These are phyloP conservation scores for Xylaria longipes DNA, from an alignment of 495 filamentous ascomycete species.

Conservation along the genomic window DNA sequence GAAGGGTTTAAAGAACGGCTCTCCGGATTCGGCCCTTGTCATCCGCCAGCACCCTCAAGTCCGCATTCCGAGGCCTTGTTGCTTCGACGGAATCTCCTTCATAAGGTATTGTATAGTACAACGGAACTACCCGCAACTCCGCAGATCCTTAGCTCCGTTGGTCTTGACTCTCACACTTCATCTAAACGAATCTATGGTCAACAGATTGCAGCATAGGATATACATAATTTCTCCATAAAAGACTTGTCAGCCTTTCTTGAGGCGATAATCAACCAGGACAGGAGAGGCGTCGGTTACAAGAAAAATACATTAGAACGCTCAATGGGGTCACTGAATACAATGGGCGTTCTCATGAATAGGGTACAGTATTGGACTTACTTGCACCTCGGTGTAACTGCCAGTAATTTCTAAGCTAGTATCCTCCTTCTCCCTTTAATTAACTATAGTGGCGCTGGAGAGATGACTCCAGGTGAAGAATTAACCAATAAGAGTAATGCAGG, in stretches of 20 bases:
- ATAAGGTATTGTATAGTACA: no score
- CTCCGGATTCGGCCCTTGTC: no score
- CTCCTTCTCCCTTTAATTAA: no score
- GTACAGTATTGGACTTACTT: no score
- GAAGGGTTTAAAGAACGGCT: neutral
- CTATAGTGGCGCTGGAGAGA: no score
- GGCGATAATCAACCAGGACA: neutral
- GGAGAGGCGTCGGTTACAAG: neutral
- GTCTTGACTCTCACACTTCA: no score
- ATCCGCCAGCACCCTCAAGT: neutral
- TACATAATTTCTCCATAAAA: neutral
- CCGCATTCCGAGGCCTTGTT: neutral
- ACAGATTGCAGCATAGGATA: neutral
- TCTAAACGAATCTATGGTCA: neutral
- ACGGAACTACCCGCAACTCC: no score
- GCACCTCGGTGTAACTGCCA: no score
- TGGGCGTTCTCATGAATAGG: neutral
- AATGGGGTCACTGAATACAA: neutral
- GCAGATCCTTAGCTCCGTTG: no score
- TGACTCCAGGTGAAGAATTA: no score
- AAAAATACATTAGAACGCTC: neutral
- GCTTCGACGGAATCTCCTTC: neutral
- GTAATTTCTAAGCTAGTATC: no score
- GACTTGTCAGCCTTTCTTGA: neutral
- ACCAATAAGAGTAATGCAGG: no score